Base-by-base conservation (phyloP, 2,329 filamentous ascomycete species). In the Tothia fuscella region DNA sequence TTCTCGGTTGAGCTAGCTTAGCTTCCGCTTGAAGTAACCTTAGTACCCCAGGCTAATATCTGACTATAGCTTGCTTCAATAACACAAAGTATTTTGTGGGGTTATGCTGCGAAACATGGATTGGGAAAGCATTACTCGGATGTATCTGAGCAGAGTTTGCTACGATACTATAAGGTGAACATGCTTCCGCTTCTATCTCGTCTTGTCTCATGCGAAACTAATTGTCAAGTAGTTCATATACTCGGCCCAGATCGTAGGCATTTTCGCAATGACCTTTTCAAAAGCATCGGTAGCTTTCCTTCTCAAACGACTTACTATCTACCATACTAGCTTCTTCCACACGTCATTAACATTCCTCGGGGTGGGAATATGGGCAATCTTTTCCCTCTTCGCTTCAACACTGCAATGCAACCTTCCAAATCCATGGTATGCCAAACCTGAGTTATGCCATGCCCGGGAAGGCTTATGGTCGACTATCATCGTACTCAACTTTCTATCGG, bases 61-160 rank as follows among this genome's bases (percentile, higher is more conserved):
- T 21, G 19, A 44, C 46, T 45, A 12, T 7, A 36, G 34, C n/a
- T 16, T 3, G n/a, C 34, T 14, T 25, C 20, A 16, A n/a, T 36
- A 14, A 14, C 34, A 25, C 34, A 36, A 25, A 36, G 34, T 20
- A 24, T 36, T 16, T 24, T 14, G 6, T 36, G 34, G 34, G 26
- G 14, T 14, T 24, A 14, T n/a, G 20, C 34, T 4, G 17, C 34
- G 17, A 16, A 14, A 7, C 20, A 36, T 36, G 34, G 20, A 6
- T 10, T 36, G 34, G 34, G 34, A 10, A 36, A 12, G 34, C 34
- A 36, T 36, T 3, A 24, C 6, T 4, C 9, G 26, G 14, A 5
- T 5, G 17, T 36, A 9, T 24, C 34, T 3, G 17, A 14, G 20
- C 14, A 13, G 14, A 24, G 26, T 9, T 36, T 36, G 20, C 3